Evolutionary conservation across 331 rosid genomes (phyloP).

Genomic region (Malus hybrid): DNA sequence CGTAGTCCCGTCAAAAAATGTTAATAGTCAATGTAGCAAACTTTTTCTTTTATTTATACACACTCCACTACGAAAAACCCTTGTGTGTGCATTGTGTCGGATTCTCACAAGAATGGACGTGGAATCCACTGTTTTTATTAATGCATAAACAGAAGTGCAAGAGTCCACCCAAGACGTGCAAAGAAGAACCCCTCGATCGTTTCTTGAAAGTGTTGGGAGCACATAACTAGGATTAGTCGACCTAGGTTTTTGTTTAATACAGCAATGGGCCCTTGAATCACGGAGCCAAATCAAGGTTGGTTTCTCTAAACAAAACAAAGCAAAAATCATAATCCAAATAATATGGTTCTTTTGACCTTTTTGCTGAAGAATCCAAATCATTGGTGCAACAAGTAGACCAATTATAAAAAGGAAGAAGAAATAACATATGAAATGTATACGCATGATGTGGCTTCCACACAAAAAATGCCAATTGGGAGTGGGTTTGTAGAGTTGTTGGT

Average conservation of each 20-base stretch:
- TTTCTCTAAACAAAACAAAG: neutral
- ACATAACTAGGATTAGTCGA: neutral
- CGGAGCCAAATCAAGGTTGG: neutral
- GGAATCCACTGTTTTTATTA: neutral
- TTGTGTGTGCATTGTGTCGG: neutral
- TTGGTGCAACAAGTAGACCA: neutral
- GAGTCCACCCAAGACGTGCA: neutral
- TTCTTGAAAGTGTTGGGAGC: too few relatives aligned
- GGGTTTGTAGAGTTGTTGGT: neutral
- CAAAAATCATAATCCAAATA: neutral
- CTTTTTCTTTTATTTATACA: too few relatives aligned
- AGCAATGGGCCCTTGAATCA: neutral
- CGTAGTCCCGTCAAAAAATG: too few relatives aligned
- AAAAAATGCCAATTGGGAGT: neutral
- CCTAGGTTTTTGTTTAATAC: neutral
- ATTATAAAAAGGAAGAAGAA: neutral
- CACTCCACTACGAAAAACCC: neutral
- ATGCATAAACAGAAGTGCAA: neutral
- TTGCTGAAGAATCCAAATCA: neutral
- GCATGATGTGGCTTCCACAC: neutral
- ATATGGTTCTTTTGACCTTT: neutral
- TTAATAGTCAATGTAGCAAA: too few relatives aligned
- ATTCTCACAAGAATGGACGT: neutral
- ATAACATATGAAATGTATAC: neutral
- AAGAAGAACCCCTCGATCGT: neutral